A percentile compares a stretch with the other conserved stretches of the same genome.
Evolutionary conservation across 139 green algal species (phyloP).

Genomic region (Coelastrella sp.): DNA sequence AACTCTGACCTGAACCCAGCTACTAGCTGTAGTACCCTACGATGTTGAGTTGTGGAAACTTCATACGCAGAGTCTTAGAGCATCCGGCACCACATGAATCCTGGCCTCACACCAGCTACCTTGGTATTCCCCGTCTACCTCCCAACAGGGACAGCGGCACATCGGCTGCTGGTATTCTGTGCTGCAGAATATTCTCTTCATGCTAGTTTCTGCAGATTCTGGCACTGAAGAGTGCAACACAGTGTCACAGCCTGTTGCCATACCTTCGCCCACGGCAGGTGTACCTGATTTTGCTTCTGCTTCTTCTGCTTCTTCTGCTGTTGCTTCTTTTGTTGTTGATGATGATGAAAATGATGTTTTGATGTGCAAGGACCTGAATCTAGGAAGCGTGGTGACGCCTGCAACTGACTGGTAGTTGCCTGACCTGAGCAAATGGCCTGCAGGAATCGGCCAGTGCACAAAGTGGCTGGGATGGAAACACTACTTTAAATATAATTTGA

Average conservation of each 20-base stretch:
- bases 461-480: background rate
- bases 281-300: background rate
- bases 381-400: background rate
- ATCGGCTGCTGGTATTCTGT: no score
- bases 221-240: no score
- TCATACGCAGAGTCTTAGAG: background rate
- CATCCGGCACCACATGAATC: background rate
- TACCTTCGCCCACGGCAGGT: background rate
- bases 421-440: slow-evolving; percentile 21
- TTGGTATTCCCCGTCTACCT: background rate
- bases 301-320: background rate
- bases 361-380: background rate
- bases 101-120: slow-evolving; percentile 4
- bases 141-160: background rate
- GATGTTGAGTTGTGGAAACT: background rate
- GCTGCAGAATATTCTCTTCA: no score
- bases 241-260: no score
- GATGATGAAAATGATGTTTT: no score
- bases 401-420: background rate
- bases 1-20: no score
- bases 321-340: background rate
- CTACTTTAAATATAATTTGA: background rate
- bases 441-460: background rate
- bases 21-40: no score
- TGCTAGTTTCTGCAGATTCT: no score